Conservation (phyloP, 768 basidiomycete species). For the Macrolepiota albuminosa region DNA sequence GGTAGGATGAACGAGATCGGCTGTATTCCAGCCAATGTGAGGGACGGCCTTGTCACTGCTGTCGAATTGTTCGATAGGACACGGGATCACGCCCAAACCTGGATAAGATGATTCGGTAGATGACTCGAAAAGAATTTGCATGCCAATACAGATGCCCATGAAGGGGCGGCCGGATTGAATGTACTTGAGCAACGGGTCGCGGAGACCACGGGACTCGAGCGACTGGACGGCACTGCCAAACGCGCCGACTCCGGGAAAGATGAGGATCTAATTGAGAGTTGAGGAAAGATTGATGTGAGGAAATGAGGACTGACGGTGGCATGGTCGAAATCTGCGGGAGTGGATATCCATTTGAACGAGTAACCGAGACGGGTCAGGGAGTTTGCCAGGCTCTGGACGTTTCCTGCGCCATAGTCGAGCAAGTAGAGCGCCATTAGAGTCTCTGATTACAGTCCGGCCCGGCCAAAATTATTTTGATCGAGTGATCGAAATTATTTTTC, state of each 20-base stretch:
- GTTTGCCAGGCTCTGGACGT: slow-evolving; percentile 91
- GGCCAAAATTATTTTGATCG: slow-evolving; percentile 3
- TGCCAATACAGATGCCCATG: slow-evolving; percentile 97
- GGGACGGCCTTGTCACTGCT: slow-evolving; percentile 81
- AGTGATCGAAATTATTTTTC: slow-evolving; percentile 13
- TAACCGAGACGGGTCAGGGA: slow-evolving; percentile 81
- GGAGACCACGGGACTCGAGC: slow-evolving; percentile 65
- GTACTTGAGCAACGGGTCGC: slow-evolving; percentile 77
- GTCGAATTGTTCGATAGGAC: slow-evolving; percentile 68
- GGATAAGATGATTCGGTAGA: slow-evolving; percentile 71
- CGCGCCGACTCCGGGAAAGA: slow-evolving; percentile 96
- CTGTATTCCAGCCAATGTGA: slow-evolving; percentile 96
- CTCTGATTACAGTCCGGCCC: slow-evolving; percentile 1
- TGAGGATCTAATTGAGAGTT: slow-evolving; percentile 60
- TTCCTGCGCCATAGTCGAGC: slow-evolving; percentile 96
- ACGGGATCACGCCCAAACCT: slow-evolving; percentile 89
- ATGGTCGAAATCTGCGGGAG: slow-evolving; percentile 75
- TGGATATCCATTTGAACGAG: slow-evolving; percentile 83
- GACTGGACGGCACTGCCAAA: slow-evolving; percentile 85
- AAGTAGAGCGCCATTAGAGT: slow-evolving; percentile 60
- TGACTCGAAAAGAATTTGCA: slow-evolving; percentile 91
- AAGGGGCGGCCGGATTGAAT: slow-evolving; percentile 87
- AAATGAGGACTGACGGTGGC: slow-evolving; percentile 69
- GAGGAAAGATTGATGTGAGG: slow-evolving; percentile 12
- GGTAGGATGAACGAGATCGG: slow-evolving; percentile 49